Evolutionary conservation across 257 asterid species (phyloP).

Genomic region (Solanum appendiculatum): DNA sequence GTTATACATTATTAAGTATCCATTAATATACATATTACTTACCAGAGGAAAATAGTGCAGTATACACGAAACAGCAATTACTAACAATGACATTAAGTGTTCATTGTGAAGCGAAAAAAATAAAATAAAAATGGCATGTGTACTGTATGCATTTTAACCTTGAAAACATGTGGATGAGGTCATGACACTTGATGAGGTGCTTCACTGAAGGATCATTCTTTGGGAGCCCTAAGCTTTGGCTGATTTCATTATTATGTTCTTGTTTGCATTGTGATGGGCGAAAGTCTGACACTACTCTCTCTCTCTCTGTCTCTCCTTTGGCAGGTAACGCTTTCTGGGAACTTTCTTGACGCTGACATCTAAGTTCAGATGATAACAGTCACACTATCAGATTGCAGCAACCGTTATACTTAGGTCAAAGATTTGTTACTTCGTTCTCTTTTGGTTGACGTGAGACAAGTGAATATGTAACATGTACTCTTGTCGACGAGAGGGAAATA

Average conservation of each 20-base stretch:
- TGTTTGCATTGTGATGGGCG: not conserved
- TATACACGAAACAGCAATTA: not conserved
- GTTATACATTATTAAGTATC: not conserved
- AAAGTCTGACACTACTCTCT: not conserved
- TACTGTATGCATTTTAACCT: not conserved
- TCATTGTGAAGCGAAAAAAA: not conserved
- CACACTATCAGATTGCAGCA: not conserved
- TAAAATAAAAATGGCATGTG: not conserved
- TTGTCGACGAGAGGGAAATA: not conserved
- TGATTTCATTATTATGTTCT: not conserved
- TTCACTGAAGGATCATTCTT: not conserved
- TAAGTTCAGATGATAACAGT: not conserved
- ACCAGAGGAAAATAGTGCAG: not conserved
- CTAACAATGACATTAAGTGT: not conserved
- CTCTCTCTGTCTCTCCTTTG: not conserved
- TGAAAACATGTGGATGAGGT: not conserved
- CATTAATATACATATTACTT: not conserved
- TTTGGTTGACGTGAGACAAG: not conserved
- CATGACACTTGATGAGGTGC: not conserved
- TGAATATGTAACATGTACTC: not conserved
- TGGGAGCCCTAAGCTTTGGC: not conserved
- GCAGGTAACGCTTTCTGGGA: slow-evolving; percentile 60
- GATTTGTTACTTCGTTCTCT: not conserved
- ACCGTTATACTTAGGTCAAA: not conserved
- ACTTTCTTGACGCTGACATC: slow-evolving; percentile 67